These are phyloP conservation scores for Cetraspora pellucida DNA, from an alignment of 192 early-diverging fungal species.

Conservation along the genomic window DNA sequence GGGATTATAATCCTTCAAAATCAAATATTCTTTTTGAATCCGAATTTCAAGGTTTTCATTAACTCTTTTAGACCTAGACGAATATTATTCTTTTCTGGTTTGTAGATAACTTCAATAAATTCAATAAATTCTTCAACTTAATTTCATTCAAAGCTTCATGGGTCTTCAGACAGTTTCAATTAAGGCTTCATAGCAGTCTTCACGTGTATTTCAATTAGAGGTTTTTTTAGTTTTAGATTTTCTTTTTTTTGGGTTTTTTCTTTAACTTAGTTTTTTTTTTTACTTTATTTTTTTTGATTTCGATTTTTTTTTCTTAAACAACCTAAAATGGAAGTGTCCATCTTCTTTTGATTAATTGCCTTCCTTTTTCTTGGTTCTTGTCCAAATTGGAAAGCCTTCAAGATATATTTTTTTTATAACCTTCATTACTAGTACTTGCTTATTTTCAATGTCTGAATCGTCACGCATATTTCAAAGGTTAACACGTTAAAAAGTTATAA, in stretches of 20 bases:
- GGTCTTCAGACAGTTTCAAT: neutral
- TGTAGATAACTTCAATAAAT: neutral
- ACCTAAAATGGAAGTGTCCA: slow-evolving; percentile 3
- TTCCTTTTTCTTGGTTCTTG: neutral
- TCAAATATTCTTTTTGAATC: slow-evolving; percentile 3
- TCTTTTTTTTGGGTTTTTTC: too few species aligned
- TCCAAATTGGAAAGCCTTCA: slow-evolving; percentile 14
- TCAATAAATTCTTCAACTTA: neutral
- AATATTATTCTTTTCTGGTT: neutral
- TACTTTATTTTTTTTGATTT: neutral
- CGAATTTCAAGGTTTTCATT: too few species aligned
- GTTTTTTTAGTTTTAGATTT: too few species aligned
- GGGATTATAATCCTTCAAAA: neutral
- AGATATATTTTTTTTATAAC: neutral
- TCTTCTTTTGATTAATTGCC: neutral
- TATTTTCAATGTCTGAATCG: slow-evolving; percentile 24
- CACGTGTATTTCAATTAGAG: neutral
- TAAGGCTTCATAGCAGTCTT: neutral
- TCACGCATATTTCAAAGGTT: slow-evolving; percentile 10
- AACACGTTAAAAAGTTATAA: slow-evolving; percentile 17
- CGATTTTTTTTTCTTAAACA: neutral
- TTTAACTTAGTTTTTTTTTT: neutral
- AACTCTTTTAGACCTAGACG: too few species aligned
- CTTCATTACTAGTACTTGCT: slow-evolving; percentile 14
- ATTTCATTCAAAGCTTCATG: slow-evolving; percentile 1